Evolutionary conservation across 768 basidiomycete genomes (phyloP), one percentile per base, ranked within the genome.

Genomic region (Pulveroboletus sp.): DNA sequence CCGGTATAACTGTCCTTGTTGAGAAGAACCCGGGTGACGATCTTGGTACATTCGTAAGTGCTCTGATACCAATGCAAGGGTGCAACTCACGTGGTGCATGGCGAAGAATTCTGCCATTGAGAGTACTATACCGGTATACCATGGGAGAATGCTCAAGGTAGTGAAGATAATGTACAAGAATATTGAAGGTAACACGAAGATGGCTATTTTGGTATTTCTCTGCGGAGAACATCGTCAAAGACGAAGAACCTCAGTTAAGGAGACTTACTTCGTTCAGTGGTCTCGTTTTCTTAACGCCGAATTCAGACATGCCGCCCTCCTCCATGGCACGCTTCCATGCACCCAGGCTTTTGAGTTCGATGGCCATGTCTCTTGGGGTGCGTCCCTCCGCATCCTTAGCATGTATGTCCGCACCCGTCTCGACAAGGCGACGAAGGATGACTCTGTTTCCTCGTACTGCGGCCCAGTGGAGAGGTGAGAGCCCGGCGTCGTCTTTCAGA

Each of bases 401-500:
- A 30, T 74, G 76, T 19, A 95, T 70, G 62, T 92, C 90, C 1
- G 85, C 89, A 1, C 93, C 95, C 34, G 86, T 88, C 61, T 93
- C 89, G 17, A 96, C 68, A 14, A 99, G 72, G 41, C 86, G 78
- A 38, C 88, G 78, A 43, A 99, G 95, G 61, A 89, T 89, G 40
- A 84, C 76, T 52, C 85, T 76, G 65, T 93, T 95, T n/a, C 93
- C 96, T 47, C 93, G 80, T 5, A 98, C 95, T 27, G 94, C 94
- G 2, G 93, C 94, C 96, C 96, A 98, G 62, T 99, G 96, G 30
- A 99, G 74, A 2, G 95, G 89, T 1, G 91, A 78, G 44, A 99
- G 77, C 0, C 93, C 94, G 0, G 79, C 71, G 59, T 90, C 84
- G 63, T 98, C 96, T 30, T 79, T 78, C 12, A 85, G 68, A 50